Percentiles rank a stretch among this genome's conserved stretches.
Conservation (phyloP, 805 yeast species). For the Wickerhamomyces kurtzmanii region DNA sequence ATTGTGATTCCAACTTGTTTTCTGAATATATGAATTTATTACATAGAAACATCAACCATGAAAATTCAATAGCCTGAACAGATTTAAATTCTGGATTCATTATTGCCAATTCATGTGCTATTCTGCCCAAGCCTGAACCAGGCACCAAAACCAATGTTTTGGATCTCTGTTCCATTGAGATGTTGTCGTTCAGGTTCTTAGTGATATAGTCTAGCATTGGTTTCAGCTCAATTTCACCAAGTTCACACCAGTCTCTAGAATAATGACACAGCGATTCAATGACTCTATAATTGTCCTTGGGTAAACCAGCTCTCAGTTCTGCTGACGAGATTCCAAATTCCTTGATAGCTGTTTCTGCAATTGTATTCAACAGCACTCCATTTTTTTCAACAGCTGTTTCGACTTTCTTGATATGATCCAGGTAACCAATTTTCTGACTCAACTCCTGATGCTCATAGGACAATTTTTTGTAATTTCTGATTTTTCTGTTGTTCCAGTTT, state of each 20-base stretch:
- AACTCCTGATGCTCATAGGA: slow-evolving; percentile 46
- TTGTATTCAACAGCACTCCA: slow-evolving; percentile 30
- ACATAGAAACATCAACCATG: slow-evolving; percentile 66
- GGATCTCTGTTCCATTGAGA: slow-evolving; percentile 14
- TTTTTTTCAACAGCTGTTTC: slow-evolving; percentile 41
- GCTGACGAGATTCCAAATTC: slow-evolving; percentile 26
- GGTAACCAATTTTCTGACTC: slow-evolving; percentile 43
- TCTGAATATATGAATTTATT: slow-evolving; percentile 47
- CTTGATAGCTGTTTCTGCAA: slow-evolving; percentile 29
- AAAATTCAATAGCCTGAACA: slow-evolving; percentile 70
- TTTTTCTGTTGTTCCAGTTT: slow-evolving; percentile 34
- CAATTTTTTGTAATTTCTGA: slow-evolving; percentile 34
- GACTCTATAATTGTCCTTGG: slow-evolving; percentile 30
- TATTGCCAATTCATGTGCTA: slow-evolving; percentile 51
- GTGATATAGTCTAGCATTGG: slow-evolving; percentile 47
- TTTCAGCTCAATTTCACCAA: slow-evolving; percentile 35
- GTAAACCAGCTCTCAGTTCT: slow-evolving; percentile 29
- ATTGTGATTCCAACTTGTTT: slow-evolving; percentile 2
- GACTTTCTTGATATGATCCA: slow-evolving; percentile 36
- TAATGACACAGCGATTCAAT: slow-evolving; percentile 68
- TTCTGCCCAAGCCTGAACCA: slow-evolving; percentile 80
- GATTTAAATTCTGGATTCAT: slow-evolving; percentile 26
- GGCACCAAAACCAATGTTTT: slow-evolving; percentile 61
- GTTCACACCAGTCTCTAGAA: slow-evolving; percentile 66
- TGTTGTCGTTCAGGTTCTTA: slow-evolving; percentile 25